Evolutionary conservation across 106 monocot genomes (phyloP).

Genomic region (Acorus gramineus): DNA sequence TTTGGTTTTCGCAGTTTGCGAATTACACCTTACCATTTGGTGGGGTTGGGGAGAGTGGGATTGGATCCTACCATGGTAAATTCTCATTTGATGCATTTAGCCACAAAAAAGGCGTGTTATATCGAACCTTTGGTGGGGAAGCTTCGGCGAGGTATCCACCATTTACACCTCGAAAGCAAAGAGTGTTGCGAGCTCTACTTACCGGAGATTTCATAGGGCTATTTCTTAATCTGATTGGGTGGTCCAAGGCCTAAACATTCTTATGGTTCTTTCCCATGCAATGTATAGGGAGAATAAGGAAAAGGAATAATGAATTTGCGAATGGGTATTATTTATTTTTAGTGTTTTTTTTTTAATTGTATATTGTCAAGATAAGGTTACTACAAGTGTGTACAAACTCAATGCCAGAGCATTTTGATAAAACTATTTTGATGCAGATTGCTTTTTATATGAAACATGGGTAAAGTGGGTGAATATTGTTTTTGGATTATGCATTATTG

Average conservation of each 20-base stretch:
- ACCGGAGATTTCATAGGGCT: constrained; percentile 42
- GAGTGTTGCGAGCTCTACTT: constrained; percentile 47
- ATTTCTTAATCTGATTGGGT: constrained; percentile 45
- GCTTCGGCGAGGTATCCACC: constrained; percentile 68
- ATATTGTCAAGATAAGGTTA: no score
- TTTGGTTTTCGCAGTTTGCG: constrained; percentile 25
- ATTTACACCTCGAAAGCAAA: constrained; percentile 53
- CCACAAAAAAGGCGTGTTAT: constrained; percentile 74
- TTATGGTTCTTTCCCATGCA: constrained; percentile 7
- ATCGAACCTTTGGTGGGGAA: constrained; percentile 56
- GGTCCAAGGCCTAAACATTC: constrained; percentile 3
- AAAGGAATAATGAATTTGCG: no score
- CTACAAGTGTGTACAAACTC: no score
- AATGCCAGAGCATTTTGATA: no score
- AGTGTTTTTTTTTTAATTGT: no score
- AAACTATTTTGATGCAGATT: no score
- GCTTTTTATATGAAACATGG: no score
- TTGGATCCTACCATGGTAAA: constrained; percentile 48
- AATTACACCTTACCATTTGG: constrained; percentile 49
- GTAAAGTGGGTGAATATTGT: no score
- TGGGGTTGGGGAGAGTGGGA: constrained; percentile 56
- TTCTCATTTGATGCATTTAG: constrained; percentile 75
- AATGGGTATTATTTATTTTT: no score
- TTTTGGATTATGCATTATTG: no score
- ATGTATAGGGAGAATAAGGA: no score